Conservation (phyloP, 1,284 basidiomycete species). For the Puccinia novopanici region DNA sequence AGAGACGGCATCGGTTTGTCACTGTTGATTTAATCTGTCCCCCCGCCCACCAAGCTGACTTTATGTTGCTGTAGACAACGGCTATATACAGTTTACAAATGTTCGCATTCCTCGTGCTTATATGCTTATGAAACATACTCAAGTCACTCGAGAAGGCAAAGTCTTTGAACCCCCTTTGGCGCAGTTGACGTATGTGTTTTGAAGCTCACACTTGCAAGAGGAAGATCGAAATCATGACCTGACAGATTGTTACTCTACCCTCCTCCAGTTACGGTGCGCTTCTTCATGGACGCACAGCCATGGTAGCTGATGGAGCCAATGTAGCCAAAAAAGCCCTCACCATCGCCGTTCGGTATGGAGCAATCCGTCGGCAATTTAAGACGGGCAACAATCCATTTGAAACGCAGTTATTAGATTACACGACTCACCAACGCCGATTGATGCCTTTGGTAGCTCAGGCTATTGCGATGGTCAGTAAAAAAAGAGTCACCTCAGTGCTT, state of each 20-base stretch:
- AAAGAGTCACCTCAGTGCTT: neutral
- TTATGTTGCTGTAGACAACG: constrained; percentile 59
- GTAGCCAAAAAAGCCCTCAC: constrained; percentile 60
- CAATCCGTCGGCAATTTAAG: constrained; percentile 65
- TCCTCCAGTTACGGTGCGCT: constrained; percentile 62
- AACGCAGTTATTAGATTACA: constrained; percentile 66
- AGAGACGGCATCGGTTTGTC: constrained; percentile 63
- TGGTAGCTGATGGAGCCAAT: constrained; percentile 60
- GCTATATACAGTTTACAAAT: constrained; percentile 64
- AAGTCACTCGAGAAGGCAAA: constrained; percentile 63
- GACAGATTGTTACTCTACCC: neutral
- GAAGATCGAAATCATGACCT: neutral
- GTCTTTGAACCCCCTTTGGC: constrained; percentile 63
- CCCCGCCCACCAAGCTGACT: constrained; percentile 14
- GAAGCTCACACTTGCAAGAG: neutral
- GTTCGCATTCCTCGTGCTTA: constrained; percentile 65
- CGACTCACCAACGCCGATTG: constrained; percentile 66
- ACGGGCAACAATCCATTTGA: constrained; percentile 61
- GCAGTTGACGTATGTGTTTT: constrained; percentile 62
- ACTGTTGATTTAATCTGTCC: neutral
- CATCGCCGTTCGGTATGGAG: constrained; percentile 65
- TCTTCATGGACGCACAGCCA: constrained; percentile 64
- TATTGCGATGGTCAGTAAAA: constrained; percentile 63
- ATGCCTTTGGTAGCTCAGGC: constrained; percentile 66
- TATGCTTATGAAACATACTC: constrained; percentile 68